Evolutionary conservation across 441 rosid species (phyloP).

Genomic region (Corymbia citriodora): DNA sequence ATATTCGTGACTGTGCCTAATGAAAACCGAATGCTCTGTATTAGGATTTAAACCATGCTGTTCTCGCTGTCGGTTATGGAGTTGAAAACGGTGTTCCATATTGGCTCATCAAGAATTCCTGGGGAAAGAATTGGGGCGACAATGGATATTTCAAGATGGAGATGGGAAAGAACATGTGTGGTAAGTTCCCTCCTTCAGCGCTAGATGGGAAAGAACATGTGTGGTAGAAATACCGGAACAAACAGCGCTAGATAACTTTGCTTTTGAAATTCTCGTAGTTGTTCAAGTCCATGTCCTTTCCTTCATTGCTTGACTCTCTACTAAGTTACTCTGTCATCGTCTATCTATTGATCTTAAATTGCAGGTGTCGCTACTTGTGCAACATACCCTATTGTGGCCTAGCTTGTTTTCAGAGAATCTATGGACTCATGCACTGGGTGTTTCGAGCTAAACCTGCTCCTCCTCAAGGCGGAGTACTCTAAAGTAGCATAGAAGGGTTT

Average conservation of each 20-base stretch:
- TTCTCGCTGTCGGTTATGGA: slow-evolving; percentile 93
- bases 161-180: slow-evolving; percentile 93
- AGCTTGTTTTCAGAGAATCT: slow-evolving; percentile 8
- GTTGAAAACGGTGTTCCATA: slow-evolving; percentile 65
- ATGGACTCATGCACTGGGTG: not conserved
- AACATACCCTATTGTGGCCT: slow-evolving; percentile 82
- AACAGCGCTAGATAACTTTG: not conserved
- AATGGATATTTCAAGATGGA: slow-evolving; percentile 94
- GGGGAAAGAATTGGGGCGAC: slow-evolving; percentile 80
- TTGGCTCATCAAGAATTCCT: slow-evolving; percentile 95
- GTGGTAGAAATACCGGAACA: slow-evolving; percentile 1
- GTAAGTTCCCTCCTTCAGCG: slow-evolving; percentile 34
- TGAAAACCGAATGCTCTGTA: not conserved
- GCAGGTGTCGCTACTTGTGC: slow-evolving; percentile 91
- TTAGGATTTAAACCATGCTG: slow-evolving; percentile 95
- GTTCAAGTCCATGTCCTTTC: not conserved
- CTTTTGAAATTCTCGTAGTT: not conserved
- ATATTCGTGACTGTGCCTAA: not conserved
- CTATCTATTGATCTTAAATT: not conserved
- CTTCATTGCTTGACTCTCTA: not conserved
- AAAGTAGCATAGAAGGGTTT: not conserved
- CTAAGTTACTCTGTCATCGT: not conserved
- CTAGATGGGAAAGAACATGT: slow-evolving; percentile 84
- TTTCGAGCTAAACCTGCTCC: too few species aligned
- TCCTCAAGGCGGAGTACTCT: not conserved